Evolutionary conservation across 805 yeast species (phyloP).

Genomic region (Clavispora fructus): DNA sequence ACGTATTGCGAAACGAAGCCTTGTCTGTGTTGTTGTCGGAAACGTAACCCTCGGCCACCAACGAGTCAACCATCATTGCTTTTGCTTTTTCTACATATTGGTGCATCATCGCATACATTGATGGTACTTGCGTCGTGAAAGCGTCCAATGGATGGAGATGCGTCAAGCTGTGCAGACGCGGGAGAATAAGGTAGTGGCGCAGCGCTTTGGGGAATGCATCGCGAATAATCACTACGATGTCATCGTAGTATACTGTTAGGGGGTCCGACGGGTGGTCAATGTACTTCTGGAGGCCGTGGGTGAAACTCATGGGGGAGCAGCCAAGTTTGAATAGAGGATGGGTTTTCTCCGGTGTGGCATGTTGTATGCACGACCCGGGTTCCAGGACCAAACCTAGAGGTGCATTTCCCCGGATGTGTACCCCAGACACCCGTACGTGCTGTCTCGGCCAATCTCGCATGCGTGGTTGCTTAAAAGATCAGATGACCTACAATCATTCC

Average conservation of each 20-base stretch:
- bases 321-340: no score
- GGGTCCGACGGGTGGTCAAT: slow-evolving; percentile 42
- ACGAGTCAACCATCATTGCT: slow-evolving; percentile 23
- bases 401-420: no score
- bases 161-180: slow-evolving; percentile 41
- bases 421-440: no score
- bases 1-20: slow-evolving; percentile 17
- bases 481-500: no score
- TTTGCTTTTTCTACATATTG: slow-evolving; percentile 36
- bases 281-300: slow-evolving; percentile 44
- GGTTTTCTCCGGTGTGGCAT: neutral
- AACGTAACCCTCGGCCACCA: slow-evolving; percentile 9
- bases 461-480: no score
- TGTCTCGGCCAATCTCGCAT: no score
- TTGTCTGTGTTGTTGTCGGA: neutral
- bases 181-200: slow-evolving; percentile 58
- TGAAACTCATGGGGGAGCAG: slow-evolving; percentile 20
- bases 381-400: no score
- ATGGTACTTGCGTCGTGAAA: slow-evolving; percentile 25
- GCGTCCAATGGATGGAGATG: slow-evolving; percentile 48
- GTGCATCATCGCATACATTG: slow-evolving; percentile 21
- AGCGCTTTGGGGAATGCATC: slow-evolving; percentile 63
- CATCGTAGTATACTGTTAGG: slow-evolving; percentile 44
- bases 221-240: slow-evolving; percentile 47
- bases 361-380: neutral